A percentile compares a stretch with the other conserved stretches of the same genome.
phyloP scores from a whole-genome alignment of 1,139 yeast genomes.

The Candida glucosophila region DNA sequence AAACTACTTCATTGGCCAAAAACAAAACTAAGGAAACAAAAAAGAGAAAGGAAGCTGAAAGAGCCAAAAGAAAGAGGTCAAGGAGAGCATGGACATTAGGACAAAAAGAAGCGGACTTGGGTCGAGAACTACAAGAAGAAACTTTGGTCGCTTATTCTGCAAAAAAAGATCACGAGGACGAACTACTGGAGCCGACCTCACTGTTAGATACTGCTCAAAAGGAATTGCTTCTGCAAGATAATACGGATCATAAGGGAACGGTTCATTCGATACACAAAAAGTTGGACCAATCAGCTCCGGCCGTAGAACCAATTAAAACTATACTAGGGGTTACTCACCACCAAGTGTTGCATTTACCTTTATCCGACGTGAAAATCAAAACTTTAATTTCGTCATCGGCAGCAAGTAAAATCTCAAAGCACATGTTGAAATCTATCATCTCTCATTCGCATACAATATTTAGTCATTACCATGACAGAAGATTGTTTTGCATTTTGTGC shows the following conservation, averaged over 20 bases:
- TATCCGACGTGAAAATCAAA: constrained; percentile 33
- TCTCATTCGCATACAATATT: constrained; percentile 21
- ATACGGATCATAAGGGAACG: no score
- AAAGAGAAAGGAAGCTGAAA: constrained; percentile 1
- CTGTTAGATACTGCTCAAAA: no score
- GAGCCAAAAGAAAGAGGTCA: background rate
- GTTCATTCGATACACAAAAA: no score
- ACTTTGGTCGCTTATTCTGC: no score
- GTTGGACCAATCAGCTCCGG: no score
- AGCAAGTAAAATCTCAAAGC: constrained; percentile 23
- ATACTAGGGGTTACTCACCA: constrained; percentile 33
- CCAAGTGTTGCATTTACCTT: constrained; percentile 26
- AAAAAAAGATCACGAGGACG: no score
- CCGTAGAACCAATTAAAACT: constrained; percentile 27
- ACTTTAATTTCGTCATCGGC: constrained; percentile 25
- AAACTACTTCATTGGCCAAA: no score
- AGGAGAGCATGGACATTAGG: background rate
- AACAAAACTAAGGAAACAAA: background rate
- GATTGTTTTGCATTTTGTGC: constrained; percentile 24
- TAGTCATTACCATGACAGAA: constrained; percentile 14
- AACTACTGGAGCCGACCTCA: no score
- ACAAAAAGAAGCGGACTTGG: background rate
- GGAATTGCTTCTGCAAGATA: no score
- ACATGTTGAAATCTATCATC: constrained; percentile 19
- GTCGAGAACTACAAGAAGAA: background rate